Base-by-base conservation (phyloP, 1,139 yeast genomes). In the Candida glucosophila region DNA sequence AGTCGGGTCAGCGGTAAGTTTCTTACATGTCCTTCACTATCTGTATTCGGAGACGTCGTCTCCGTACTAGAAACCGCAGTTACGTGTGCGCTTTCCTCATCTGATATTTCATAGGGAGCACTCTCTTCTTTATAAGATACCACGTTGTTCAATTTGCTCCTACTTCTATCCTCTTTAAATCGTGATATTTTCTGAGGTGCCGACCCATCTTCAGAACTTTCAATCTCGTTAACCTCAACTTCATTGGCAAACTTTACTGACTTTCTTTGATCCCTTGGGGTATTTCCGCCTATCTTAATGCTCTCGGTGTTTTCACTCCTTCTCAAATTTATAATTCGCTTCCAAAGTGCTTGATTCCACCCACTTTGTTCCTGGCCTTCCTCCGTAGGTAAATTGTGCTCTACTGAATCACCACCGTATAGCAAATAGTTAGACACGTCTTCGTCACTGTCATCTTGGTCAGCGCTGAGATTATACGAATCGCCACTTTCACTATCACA, bases 161-260 rank as follows among this genome's bases (percentile, higher is more conserved):
- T n/a, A n/a, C n/a, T n/a, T 22, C 40, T 32, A 12, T 33, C 37
- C 28, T 52, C 56, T 29, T 42, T 54, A 35, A 55, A 56, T 25
- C 43, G 35, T 6, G 60, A 44, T 20, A 41, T 22, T 17, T 34
- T 40, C 29, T 26, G 47, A 25, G 18, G 41, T 36, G 54, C 63
- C 16, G 71, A 51, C 24, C 65, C 67, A 17, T 61, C 65, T 44
- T 77, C 72, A 10, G 74, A 55, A 40, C 67, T 71, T 26, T 73
- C 79, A 15, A 77, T 61, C 37, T 73, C 77, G 29, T 69, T 70
- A n/a, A 77, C 61, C 29, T 73, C 70, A 24, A 73, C 55, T 2
- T 50, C 45, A 2, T 63, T 55, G 1, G 75, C 65, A 49, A 75
- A 76, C 12, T 67, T 57, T 13, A 76, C 82, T 6, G 60, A 47